Evolutionary conservation across 106 monocot genomes (phyloP), one percentile per base, ranked within the genome.

Genomic region (Dendrobium catenatum): DNA sequence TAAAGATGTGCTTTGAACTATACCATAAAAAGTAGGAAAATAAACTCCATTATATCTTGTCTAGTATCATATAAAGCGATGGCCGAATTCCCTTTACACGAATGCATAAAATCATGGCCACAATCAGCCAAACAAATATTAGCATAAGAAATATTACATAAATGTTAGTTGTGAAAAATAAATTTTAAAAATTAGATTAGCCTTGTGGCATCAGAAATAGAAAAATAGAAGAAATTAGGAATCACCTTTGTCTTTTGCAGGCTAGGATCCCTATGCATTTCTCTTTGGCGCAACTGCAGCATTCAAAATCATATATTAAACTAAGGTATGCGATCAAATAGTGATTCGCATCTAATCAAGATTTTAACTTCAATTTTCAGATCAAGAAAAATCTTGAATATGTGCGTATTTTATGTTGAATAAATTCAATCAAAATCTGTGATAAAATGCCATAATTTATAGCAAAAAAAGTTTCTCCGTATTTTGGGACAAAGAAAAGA

Each of bases 271-370:
- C 81, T 77, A 42, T 24, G 82, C 93, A 90, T 90, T n/a, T 93
- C 93, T 81, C 81, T 83, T 40, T 78, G 85, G 20, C 86, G 89
- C 55, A 93, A 54, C 96, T 96, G 87, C 42, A 85, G 77, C 15
- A 80, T 66, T 79, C 40, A 13, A 82, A 84, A 77, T 56, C 24
- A 68, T 64, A 24, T 22, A 8, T 73, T 42, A 82, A 41, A 42
- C 27, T 3, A 87, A 85, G 54, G 42, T 17, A 42, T 24, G 27
- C 15, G 24, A 70, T 70, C 33, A 29, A 61, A 74, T 43, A 44
- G 9, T 74, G 19, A 70, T 37, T 70, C 33, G 17, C 70, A 70
- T 33, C 37, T 33, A 70, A 37, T 70, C 70, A 70, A 70, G 70
- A 74, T 20, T 5, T 43, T 42, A 44, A n/a, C 11, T 51, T 4